These are phyloP conservation scores for Periglandula ipomoeae DNA, from an alignment of 2,329 filamentous ascomycete species.

Conservation along the genomic window DNA sequence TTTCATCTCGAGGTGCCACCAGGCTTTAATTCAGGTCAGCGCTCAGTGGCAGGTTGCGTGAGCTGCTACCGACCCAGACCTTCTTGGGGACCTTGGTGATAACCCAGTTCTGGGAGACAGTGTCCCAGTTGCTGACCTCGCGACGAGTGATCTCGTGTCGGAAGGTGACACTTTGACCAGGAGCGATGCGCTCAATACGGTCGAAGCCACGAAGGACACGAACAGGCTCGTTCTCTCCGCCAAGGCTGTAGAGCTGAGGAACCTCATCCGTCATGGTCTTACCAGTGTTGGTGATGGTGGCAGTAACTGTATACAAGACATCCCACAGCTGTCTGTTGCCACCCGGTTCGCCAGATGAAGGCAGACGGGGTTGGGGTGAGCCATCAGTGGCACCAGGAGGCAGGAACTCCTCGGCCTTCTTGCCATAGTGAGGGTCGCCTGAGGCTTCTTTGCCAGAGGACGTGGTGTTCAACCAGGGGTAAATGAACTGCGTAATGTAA, in stretches of 20 bases:
- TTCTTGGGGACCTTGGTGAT: constrained; percentile 42
- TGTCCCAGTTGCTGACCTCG: constrained; percentile 84
- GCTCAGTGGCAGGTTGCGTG: constrained; percentile 40
- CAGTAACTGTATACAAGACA: constrained; percentile 56
- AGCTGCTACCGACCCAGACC: constrained; percentile 46
- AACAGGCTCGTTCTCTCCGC: constrained; percentile 62
- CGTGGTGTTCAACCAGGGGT: constrained; percentile 63
- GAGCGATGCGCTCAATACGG: constrained; percentile 55
- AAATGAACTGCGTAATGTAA: constrained; percentile 49
- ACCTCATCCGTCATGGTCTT: constrained; percentile 57
- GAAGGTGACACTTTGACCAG: constrained; percentile 61
- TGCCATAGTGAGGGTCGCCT: constrained; percentile 50
- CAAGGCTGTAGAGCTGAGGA: constrained; percentile 70
- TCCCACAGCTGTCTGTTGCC: constrained; percentile 61
- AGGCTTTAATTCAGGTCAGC: constrained; percentile 8
- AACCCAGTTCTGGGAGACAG: constrained; percentile 74
- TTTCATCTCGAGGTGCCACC: not conserved
- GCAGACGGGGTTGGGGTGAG: constrained; percentile 44
- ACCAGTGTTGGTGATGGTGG: constrained; percentile 65
- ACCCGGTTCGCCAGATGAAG: constrained; percentile 46
- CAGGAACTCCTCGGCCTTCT: constrained; percentile 48
- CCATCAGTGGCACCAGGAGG: constrained; percentile 48
- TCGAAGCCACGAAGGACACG: constrained; percentile 72
- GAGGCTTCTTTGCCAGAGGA: constrained; percentile 46
- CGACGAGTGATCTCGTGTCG: constrained; percentile 61